These are phyloP conservation scores for Kondoa subrosea DNA, from an alignment of 768 basidiomycete species.

Conservation along the genomic window DNA sequence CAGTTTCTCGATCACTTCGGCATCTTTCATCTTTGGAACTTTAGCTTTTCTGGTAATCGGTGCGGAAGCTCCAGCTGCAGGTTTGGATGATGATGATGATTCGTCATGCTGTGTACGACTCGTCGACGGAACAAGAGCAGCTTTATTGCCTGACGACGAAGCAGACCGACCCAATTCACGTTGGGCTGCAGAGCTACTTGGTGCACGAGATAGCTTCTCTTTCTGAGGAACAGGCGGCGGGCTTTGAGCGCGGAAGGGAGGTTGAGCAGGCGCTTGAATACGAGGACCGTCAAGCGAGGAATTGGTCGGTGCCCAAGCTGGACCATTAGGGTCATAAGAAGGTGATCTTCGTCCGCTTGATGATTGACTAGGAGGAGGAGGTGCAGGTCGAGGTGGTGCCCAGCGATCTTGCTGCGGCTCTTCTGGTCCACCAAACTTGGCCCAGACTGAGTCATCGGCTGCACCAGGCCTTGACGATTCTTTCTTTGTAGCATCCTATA, in stretches of 20 bases:
- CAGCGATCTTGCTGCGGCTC: not conserved
- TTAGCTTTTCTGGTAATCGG: constrained; percentile 68
- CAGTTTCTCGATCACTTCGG: constrained; percentile 72
- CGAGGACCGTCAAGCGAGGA: not conserved
- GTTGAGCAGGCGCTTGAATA: not conserved
- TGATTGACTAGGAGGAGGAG: constrained; percentile 20
- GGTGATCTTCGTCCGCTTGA: not conserved
- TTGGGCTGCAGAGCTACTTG: not conserved
- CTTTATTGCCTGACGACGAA: too few species aligned
- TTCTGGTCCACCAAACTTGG: constrained; percentile 38
- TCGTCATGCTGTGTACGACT: too few species aligned
- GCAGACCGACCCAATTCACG: too few species aligned
- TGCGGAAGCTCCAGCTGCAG: constrained; percentile 58
- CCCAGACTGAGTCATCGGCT: constrained; percentile 48
- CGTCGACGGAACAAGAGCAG: too few species aligned
- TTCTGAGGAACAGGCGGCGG: not conserved
- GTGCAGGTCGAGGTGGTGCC: constrained; percentile 41
- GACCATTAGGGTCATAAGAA: not conserved
- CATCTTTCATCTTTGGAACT: constrained; percentile 55
- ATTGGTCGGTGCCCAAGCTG: not conserved
- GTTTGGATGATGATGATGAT: constrained; percentile 9
- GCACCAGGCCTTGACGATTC: constrained; percentile 40
- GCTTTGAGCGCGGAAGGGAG: not conserved
- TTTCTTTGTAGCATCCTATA: constrained; percentile 29
- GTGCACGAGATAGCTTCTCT: not conserved